Conservation (phyloP, 805 yeast genomes). For the Candida glaebosa region DNA sequence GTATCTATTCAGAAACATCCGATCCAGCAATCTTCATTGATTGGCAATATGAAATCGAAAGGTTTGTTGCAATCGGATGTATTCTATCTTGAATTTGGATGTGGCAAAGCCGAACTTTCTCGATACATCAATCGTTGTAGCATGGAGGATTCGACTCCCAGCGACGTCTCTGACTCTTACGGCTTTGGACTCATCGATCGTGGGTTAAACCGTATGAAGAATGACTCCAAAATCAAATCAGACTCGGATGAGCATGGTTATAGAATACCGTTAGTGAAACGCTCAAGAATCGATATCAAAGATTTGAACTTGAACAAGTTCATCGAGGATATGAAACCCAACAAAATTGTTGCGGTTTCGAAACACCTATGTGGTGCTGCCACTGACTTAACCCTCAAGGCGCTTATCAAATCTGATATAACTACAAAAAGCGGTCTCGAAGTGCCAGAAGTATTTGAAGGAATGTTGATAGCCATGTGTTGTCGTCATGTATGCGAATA, state of each 20-base stretch:
- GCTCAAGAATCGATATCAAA: conserved; percentile 76
- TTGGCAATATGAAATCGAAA: conserved; percentile 55
- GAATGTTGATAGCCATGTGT: conserved; percentile 84
- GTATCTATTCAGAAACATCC: conserved; percentile 70
- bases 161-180: conserved; percentile 7
- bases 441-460: conserved; percentile 31
- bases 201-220: conserved; percentile 71
- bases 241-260: conserved; percentile 39
- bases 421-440: not conserved
- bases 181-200: conserved; percentile 70
- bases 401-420: conserved; percentile 44
- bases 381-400: conserved; percentile 76
- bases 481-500: conserved; percentile 82
- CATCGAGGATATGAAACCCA: conserved; percentile 21
- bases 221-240: conserved; percentile 62
- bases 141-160: conserved; percentile 15
- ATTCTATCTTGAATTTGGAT: conserved; percentile 75
- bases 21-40: conserved; percentile 74
- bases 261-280: conserved; percentile 30
- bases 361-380: conserved; percentile 95
- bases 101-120: conserved; percentile 85
- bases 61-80: conserved; percentile 32
- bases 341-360: conserved; percentile 59
- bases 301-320: conserved; percentile 57
- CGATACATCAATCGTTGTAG: conserved; percentile 51